Evolutionary conservation across 1,284 basidiomycete species (phyloP).

Genomic region (Coriolopsis trogii): DNA sequence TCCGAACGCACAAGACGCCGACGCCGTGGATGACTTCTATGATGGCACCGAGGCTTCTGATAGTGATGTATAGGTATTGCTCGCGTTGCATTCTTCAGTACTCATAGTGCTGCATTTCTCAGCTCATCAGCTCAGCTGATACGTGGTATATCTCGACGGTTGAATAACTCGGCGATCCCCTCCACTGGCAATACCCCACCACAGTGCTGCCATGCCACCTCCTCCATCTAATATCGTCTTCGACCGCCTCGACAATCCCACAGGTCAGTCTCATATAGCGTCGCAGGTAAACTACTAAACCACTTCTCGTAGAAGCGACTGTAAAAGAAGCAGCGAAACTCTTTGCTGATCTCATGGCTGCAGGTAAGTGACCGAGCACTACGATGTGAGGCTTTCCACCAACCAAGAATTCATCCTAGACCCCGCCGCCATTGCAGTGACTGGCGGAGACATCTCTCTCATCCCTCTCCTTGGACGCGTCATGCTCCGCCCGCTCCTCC

Average conservation of each 20-base stretch:
- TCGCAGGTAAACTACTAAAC: not conserved
- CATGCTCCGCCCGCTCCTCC: slow-evolving; percentile 19
- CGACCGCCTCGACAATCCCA: not conserved
- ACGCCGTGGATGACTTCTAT: no score
- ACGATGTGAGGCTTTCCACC: not conserved
- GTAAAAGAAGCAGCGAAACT: not conserved
- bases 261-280: not conserved
- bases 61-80: no score
- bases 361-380: not conserved
- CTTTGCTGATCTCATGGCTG: not conserved
- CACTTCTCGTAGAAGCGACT: not conserved
- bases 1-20: no score
- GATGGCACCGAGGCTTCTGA: no score
- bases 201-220: no score
- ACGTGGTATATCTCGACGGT: no score
- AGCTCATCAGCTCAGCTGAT: no score
- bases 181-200: no score
- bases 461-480: slow-evolving; percentile 8
- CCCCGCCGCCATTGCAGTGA: slow-evolving; percentile 19
- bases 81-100: no score
- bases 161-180: no score
- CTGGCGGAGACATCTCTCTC: slow-evolving; percentile 14
- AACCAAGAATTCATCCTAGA: slow-evolving; percentile 3
- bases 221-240: not conserved
- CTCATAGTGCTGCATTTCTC: no score